These are phyloP conservation scores for Phytophthora hybrid DNA, from an alignment of 352 stramenopile genomes.

Conservation along the genomic window DNA sequence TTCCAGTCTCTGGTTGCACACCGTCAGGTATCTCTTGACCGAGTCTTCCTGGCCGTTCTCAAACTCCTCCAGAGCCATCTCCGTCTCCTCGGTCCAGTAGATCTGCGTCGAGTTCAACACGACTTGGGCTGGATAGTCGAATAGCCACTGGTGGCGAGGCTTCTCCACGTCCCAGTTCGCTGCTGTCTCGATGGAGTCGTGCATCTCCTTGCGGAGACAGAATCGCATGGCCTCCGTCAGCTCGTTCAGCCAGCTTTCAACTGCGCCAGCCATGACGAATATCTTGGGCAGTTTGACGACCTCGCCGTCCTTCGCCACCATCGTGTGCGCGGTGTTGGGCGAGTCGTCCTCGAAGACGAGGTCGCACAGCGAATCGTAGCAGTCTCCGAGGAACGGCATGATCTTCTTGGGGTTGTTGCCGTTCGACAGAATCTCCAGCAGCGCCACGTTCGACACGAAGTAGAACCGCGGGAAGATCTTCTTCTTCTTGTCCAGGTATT, in stretches of 20 bases:
- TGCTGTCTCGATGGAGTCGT: constrained; percentile 87
- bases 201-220: constrained; percentile 88
- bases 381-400: constrained; percentile 97
- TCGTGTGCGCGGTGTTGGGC: constrained; percentile 83
- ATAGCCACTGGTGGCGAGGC: constrained; percentile 97
- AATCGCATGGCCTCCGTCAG: constrained; percentile 87
- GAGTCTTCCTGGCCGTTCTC: constrained; percentile 91
- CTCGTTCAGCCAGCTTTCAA: constrained; percentile 90
- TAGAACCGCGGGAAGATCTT: constrained; percentile 93
- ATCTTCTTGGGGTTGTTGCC: constrained; percentile 97
- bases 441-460: constrained; percentile 89
- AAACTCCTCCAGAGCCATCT: constrained; percentile 90
- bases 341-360: constrained; percentile 84
- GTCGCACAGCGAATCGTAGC: constrained; percentile 96
- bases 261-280: constrained; percentile 87
- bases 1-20: constrained; percentile 89
- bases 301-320: constrained; percentile 88
- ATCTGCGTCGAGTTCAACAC: constrained; percentile 90
- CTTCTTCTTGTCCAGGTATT: constrained; percentile 93
- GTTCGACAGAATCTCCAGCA: constrained; percentile 90
- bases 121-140: constrained; percentile 95
- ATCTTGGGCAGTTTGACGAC: constrained; percentile 68
- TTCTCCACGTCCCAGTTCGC: constrained; percentile 96
- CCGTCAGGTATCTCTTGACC: constrained; percentile 81
- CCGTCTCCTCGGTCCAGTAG: constrained; percentile 98